Evolutionary conservation across 1,284 basidiomycete species (phyloP), one percentile per base, ranked within the genome.

Genomic region (Tetrapyrgos nigripes): DNA sequence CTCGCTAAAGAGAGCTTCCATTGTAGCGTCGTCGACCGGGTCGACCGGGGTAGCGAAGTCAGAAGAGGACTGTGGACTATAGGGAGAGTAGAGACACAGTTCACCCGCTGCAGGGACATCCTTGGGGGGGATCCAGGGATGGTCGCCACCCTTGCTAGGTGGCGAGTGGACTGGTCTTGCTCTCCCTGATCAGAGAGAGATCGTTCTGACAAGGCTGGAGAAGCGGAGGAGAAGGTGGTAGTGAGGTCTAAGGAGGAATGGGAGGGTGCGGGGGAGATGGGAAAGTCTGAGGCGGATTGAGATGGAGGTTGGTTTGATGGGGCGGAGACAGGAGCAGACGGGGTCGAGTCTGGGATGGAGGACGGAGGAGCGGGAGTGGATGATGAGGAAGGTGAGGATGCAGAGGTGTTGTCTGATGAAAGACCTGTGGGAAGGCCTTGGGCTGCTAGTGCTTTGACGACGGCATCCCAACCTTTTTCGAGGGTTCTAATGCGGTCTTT

Each of bases 61-160:
- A 44, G 50, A 40, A 35, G 27, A 14, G 58, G 33, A 21, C 57
- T 49, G 24, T 47, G 29, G 40, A 53, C 48, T n/a, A 57, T 60
- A 66, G 63, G 68, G 63, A 63, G 62, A 66, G 65, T 66, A 68
- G 65, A 66, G 66, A 60, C 67, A 71, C 75, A 83, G 77, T 77
- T 86, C 88, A 91, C 91, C 91, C 91, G 91, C 91, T 93, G 91
- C 91, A 87, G 89, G 91, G 91, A 80, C 86, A 85, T 82, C 71
- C 77, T 73, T 78, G 76, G 80, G 71, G 73, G 56, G 56, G 56
- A 52, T 58, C 56, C 76, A 73, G 78, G 81, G 80, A 82, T 83
- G 86, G 81, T 87, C 91, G 84, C 91, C 92, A 93, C 88, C 91
- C 91, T 91, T 93, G 91, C 91, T 89, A 90, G 88, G 87, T 93